Evolutionary conservation across 169 alveolate species (phyloP), one percentile per base, ranked within the genome.

Genomic region (Ichthyophthirius multifiliis): DNA sequence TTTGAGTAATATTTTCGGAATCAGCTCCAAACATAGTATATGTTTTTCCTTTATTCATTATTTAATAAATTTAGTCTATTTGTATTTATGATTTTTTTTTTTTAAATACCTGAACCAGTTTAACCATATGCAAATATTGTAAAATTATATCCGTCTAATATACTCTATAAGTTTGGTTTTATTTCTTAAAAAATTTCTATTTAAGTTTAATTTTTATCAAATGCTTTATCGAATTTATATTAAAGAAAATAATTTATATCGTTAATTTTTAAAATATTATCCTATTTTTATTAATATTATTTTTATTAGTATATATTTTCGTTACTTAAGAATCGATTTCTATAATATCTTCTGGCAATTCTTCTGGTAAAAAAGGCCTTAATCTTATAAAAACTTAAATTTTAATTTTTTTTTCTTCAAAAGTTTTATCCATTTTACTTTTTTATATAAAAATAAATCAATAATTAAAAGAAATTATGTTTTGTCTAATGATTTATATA

Each of bases 121-220:
- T 90, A 74, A 13, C 95, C 95, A 82, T 90, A 90, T 23, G 95
- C 95, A 44, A 90, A 81, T 0, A 90, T 77, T 2, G 95, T 90
- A 64, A 86, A 87, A 75, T 90, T 90, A 44, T 71, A 86, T 15
- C 95, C 95, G 65, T 84, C 23, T 13, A 87, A 39, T n/a, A 86
- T 81, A 27, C 65, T 62, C n/a, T 75, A 41, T 6, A 83, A 43
- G 4, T 84, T 39, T 1, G 76, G 67, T 39, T 55, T 30, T 18
- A 90, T 81, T 30, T 65, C 81, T 27, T 74, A 62, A 71, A 76
- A 91, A 34, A 88, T 74, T 27, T 88, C 76, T 4, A 23, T 45
- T 67, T 91, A 71, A 9, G 76, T 7, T 2, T 84, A 43, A 30
- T 62, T 27, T 27, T 48, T 35, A 47, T 55, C 89, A 64, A 90